phyloP scores from a whole-genome alignment of 2,329 filamentous ascomycete species.

The Pseudocercospora fuligena region DNA sequence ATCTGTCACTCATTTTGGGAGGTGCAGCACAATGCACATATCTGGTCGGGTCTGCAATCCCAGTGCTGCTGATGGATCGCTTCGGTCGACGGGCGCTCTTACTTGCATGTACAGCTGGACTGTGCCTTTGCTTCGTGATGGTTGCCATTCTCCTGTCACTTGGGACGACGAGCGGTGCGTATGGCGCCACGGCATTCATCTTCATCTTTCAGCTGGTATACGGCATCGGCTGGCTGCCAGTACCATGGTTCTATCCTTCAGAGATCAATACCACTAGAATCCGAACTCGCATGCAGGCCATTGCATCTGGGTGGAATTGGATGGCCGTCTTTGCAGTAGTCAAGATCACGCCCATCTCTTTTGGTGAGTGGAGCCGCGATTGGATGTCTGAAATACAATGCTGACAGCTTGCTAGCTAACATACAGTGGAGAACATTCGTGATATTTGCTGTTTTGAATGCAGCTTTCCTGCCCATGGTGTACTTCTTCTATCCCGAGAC shows the following conservation, averaged over 20 bases:
- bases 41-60: slow-evolving; percentile 59
- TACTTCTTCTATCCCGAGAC: too few species aligned
- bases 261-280: slow-evolving; percentile 41
- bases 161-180: slow-evolving; percentile 41
- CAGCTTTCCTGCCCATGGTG: too few species aligned
- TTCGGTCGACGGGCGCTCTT: slow-evolving; percentile 56
- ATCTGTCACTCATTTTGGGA: slow-evolving; percentile 50
- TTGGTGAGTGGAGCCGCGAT: too few species aligned
- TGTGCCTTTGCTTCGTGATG: slow-evolving; percentile 60
- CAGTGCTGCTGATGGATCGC: slow-evolving; percentile 68
- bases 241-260: slow-evolving; percentile 41
- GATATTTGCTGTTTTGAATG: too few species aligned
- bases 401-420: too few species aligned
- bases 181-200: slow-evolving; percentile 62
- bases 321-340: neutral
- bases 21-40: slow-evolving; percentile 60
- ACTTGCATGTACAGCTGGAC: slow-evolving; percentile 51
- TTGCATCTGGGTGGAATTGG: slow-evolving; percentile 15
- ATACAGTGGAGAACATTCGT: too few species aligned
- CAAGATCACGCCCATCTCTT: too few species aligned
- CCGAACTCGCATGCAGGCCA: slow-evolving; percentile 6
- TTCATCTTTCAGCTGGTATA: slow-evolving; percentile 74
- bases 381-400: too few species aligned
- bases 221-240: slow-evolving; percentile 57
- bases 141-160: slow-evolving; percentile 47